Evolutionary conservation across 257 asterid genomes (phyloP).

Genomic region (Paraleonurus japonicus): DNA sequence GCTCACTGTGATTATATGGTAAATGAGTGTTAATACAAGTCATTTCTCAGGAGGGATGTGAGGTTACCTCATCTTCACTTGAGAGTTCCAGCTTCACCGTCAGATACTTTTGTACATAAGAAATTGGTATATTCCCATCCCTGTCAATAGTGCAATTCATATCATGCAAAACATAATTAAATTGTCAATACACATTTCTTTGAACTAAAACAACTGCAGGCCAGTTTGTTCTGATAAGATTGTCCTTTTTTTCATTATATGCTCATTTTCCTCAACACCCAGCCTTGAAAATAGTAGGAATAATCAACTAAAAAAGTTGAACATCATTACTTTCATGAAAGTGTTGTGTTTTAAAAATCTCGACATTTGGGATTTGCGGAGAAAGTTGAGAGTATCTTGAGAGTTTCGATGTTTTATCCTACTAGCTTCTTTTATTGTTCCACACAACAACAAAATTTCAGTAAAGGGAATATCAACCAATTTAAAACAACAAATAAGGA

Average conservation of each 20-base stretch:
- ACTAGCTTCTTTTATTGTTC: background rate
- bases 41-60: conserved; percentile 3
- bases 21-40: background rate
- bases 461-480: background rate
- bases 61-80: conserved; percentile 75
- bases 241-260: background rate
- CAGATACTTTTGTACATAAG: conserved; percentile 78
- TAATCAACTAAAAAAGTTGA: background rate
- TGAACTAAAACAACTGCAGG: conserved; percentile 8
- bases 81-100: conserved; percentile 74
- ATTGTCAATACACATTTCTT: background rate
- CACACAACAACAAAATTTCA: background rate
- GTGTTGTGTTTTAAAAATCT: background rate
- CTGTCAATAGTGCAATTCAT: conserved; percentile 44
- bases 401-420: background rate
- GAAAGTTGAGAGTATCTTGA: background rate
- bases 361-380: background rate
- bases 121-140: conserved; percentile 79
- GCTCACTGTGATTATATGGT: background rate
- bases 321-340: background rate
- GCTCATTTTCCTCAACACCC: background rate
- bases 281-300: background rate
- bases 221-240: background rate
- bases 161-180: background rate
- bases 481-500: background rate